Conservation (phyloP, 1,139 yeast genomes). For the Yamadazyma conglobata region DNA sequence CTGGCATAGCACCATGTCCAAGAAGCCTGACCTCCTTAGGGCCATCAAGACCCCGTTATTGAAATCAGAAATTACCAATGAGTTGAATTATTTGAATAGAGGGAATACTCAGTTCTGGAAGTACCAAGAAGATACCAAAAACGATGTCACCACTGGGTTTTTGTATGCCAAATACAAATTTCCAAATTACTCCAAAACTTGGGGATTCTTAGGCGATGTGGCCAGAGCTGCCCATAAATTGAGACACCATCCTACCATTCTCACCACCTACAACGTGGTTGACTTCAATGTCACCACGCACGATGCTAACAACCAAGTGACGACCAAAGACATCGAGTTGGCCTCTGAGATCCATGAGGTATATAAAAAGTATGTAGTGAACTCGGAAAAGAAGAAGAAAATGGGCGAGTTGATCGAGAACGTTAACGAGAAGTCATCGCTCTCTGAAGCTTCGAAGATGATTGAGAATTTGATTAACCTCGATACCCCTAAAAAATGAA, state of each 20-base stretch:
- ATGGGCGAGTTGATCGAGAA: slow-evolving; percentile 8
- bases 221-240: slow-evolving; percentile 56
- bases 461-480: slow-evolving; percentile 7
- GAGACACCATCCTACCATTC: slow-evolving; percentile 75
- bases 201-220: slow-evolving; percentile 62
- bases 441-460: slow-evolving; percentile 7
- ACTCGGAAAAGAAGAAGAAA: slow-evolving; percentile 3
- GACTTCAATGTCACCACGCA: slow-evolving; percentile 62
- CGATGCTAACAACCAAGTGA: slow-evolving; percentile 53
- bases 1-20: too few relatives aligned
- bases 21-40: too few relatives aligned
- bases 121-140: slow-evolving; percentile 5
- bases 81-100: too few relatives aligned
- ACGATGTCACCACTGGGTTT: slow-evolving; percentile 10
- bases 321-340: slow-evolving; percentile 56
- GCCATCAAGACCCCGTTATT: too few relatives aligned
- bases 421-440: slow-evolving; percentile 2
- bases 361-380: slow-evolving; percentile 7
- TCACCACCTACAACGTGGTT: slow-evolving; percentile 61
- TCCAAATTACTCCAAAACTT: slow-evolving; percentile 54
- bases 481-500: too few relatives aligned
- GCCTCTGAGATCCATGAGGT: slow-evolving; percentile 38
- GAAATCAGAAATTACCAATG: too few relatives aligned
- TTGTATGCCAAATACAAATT: slow-evolving; percentile 35
- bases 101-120: too few relatives aligned